Base-by-base conservation (phyloP, 495 filamentous ascomycete species). In the Penicillium turbatum region DNA sequence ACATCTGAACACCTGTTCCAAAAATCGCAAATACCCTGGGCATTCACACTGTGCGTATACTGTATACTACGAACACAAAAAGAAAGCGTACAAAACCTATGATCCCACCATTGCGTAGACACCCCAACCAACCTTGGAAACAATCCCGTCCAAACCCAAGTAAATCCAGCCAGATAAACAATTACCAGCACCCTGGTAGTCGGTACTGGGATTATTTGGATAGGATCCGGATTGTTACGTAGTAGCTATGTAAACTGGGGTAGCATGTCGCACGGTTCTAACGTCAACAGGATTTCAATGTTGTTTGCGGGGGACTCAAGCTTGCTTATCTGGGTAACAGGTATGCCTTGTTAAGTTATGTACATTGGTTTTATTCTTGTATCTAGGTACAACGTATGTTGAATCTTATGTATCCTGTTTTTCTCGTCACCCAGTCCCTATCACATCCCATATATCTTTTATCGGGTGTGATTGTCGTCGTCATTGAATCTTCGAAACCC, bases 81-180 rank as follows among this genome's bases (percentile, higher is more conserved):
- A n/a, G n/a, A n/a, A n/a, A n/a, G n/a, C n/a, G n/a, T n/a, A n/a
- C n/a, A n/a, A n/a, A n/a, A n/a, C n/a, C 38, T 43, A 51, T 51
- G 49, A 51, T 43, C 30, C 49, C 49, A 51, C 11, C 12, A 51
- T 51, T 51, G 49, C 49, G 49, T 51, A 51, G 19, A 9, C 12
- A 5, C 37, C 26, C 49, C 29, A 16, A 29, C 30, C 21, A 24
- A 24, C 4, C 21, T 24, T 24, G 21, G 21, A 24, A 42, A 42
- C 46, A 27, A 36, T 15, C 13, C n/a, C 21, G 32, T 21, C 11
- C 40, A 15, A 15, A 42, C 30, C 38, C 49, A 51, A 26, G 26
- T 8, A 3, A 4, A 2, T 32, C 29, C 10, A 36, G 35, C 24
- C 26, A 24, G 39, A 43, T 43, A 34, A 51, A 12, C 36, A 32